A percentile compares a stretch with the other conserved stretches of the same genome.
Evolutionary conservation across 2,329 filamentous ascomycete species (phyloP).

Genomic region (Hysterium pulicare): DNA sequence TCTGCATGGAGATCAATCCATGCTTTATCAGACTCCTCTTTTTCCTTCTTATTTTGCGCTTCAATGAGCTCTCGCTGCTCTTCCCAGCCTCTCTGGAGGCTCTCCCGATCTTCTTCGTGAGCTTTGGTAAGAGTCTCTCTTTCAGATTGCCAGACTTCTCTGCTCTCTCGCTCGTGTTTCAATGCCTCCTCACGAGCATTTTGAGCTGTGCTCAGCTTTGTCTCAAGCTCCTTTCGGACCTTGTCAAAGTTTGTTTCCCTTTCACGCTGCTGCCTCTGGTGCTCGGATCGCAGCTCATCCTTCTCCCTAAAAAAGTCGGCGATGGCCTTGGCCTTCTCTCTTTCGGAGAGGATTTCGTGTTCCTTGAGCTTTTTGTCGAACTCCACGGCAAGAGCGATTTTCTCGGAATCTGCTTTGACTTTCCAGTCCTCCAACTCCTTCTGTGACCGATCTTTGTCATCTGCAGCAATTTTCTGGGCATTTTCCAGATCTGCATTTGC

Average conservation of each 20-base stretch:
- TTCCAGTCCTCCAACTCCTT: slow-evolving; percentile 46
- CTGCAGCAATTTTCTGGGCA: slow-evolving; percentile 24
- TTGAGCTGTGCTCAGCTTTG: slow-evolving; percentile 34
- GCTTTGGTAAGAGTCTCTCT: slow-evolving; percentile 33
- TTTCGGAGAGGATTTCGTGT: slow-evolving; percentile 47
- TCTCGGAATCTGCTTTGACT: slow-evolving; percentile 33
- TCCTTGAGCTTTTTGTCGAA: slow-evolving; percentile 37
- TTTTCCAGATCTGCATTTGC: slow-evolving; percentile 36
- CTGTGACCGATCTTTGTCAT: slow-evolving; percentile 31
- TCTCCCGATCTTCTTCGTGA: slow-evolving; percentile 50
- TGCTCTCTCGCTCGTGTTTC: slow-evolving; percentile 45
- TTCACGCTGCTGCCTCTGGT: slow-evolving; percentile 33
- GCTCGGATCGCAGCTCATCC: slow-evolving; percentile 30
- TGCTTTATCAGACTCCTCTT: slow-evolving; percentile 45
- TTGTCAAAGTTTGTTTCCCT: slow-evolving; percentile 43
- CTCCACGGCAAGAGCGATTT: slow-evolving; percentile 38
- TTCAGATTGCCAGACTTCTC: slow-evolving; percentile 47
- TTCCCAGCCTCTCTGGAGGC: slow-evolving; percentile 49
- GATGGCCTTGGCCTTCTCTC: slow-evolving; percentile 44
- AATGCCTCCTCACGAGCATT: slow-evolving; percentile 46
- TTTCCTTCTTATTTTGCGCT: slow-evolving; percentile 32
- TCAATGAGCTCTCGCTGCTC: slow-evolving; percentile 49
- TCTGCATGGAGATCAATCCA: slow-evolving; percentile 42
- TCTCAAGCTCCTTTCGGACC: slow-evolving; percentile 42
- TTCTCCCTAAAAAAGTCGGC: slow-evolving; percentile 32